A percentile compares a stretch with the other conserved stretches of the same genome.
phyloP scores from a whole-genome alignment of 345 rosid genomes.

The Citrus maxima region DNA sequence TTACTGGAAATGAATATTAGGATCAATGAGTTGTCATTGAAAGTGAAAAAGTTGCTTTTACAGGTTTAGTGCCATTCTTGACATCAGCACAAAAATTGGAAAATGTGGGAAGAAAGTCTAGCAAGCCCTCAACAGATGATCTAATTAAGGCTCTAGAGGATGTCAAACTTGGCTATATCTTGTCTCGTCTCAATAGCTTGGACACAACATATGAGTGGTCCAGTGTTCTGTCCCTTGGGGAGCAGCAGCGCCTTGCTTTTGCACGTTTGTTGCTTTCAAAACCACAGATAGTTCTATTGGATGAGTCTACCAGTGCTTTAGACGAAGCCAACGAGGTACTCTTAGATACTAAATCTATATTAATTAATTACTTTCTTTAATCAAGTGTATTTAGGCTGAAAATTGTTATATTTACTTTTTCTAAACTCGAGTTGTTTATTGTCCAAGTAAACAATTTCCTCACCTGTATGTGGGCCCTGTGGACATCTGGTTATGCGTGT shows the following conservation, averaged over 20 bases:
- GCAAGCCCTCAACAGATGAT: constrained; percentile 65
- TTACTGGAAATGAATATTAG: neutral
- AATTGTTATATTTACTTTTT: neutral
- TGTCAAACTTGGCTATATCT: constrained; percentile 69
- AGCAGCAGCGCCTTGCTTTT: constrained; percentile 94
- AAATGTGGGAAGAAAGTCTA: constrained; percentile 27
- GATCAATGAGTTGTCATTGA: neutral
- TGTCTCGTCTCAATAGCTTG: constrained; percentile 64
- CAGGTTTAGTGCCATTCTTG: constrained; percentile 55
- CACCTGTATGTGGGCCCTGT: neutral
- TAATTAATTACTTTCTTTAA: neutral
- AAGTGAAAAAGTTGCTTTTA: constrained; percentile 1
- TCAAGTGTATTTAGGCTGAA: neutral
- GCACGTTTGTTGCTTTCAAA: constrained; percentile 78
- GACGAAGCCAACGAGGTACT: constrained; percentile 91
- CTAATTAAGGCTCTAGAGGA: constrained; percentile 54
- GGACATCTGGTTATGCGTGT: neutral
- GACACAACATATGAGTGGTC: constrained; percentile 84
- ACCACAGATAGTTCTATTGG: constrained; percentile 79
- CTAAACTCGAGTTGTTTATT: neutral
- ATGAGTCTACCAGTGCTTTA: constrained; percentile 92
- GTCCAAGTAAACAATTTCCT: neutral
- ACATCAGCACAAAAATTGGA: constrained; percentile 20
- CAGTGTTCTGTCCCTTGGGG: constrained; percentile 94
- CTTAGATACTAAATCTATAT: constrained; percentile 3